phyloP scores from a whole-genome alignment of 805 yeast species.

The Scheffersomyces stipitis region DNA sequence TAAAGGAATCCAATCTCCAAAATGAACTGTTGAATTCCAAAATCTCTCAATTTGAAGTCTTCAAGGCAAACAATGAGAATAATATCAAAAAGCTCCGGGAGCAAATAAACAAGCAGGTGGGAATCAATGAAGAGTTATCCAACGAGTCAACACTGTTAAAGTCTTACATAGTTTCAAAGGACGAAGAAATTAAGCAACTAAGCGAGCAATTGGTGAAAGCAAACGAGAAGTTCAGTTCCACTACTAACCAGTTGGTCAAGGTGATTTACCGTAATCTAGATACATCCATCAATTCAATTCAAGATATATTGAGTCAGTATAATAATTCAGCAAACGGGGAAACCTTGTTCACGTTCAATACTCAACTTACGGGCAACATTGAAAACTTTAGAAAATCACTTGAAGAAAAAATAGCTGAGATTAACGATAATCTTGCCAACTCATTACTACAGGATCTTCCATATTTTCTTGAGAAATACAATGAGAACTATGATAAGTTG shows the following conservation, averaged over 20 bases:
- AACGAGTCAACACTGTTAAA: background rate
- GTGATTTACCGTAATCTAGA: slow-evolving; percentile 10
- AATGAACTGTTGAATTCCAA: slow-evolving; percentile 2
- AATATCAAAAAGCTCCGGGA: slow-evolving; percentile 2
- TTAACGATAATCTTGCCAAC: slow-evolving; percentile 6
- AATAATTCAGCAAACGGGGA: slow-evolving; percentile 1
- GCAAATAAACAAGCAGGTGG: slow-evolving; percentile 3
- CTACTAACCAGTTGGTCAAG: slow-evolving; percentile 9
- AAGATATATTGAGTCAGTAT: slow-evolving; percentile 2
- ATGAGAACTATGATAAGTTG: slow-evolving; percentile 6
- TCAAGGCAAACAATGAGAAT: background rate
- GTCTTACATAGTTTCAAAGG: background rate
- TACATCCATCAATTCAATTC: slow-evolving; percentile 9
- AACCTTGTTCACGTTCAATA: background rate
- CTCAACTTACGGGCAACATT: slow-evolving; percentile 3
- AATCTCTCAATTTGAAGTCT: background rate
- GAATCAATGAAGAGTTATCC: background rate
- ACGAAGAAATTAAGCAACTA: background rate
- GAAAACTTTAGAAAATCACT: slow-evolving; percentile 5
- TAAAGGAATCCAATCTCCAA: slow-evolving; percentile 26
- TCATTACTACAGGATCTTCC: slow-evolving; percentile 7
- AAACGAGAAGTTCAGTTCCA: slow-evolving; percentile 10
- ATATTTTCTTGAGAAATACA: slow-evolving; percentile 8
- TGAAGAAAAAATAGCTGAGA: slow-evolving; percentile 4
- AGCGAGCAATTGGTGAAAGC: slow-evolving; percentile 8